Percentiles rank a stretch among this genome's conserved stretches.
Conservation (phyloP, 768 basidiomycete species). For the Boletus reticuloceps region DNA sequence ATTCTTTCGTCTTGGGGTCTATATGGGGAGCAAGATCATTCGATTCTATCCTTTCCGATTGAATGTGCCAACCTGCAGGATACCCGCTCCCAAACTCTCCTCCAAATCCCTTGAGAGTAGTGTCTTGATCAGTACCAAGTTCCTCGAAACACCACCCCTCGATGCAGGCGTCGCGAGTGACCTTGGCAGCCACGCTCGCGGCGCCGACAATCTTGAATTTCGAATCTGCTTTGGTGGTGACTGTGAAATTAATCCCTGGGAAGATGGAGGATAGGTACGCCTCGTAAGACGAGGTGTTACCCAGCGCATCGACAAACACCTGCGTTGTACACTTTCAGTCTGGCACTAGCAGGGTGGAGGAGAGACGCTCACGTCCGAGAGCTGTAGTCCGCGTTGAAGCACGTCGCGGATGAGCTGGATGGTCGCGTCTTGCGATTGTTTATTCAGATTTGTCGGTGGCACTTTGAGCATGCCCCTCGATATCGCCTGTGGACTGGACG, state of each 20-base stretch:
- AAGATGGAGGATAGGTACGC: constrained; percentile 77
- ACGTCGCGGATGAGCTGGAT: constrained; percentile 84
- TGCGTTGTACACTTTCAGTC: constrained; percentile 26
- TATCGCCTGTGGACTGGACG: constrained; percentile 80
- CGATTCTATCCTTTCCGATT: not conserved
- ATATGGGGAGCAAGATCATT: not conserved
- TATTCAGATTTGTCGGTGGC: constrained; percentile 83
- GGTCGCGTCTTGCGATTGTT: constrained; percentile 87
- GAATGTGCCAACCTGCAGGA: constrained; percentile 64
- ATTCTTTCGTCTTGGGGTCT: constrained; percentile 93
- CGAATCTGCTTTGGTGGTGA: constrained; percentile 91
- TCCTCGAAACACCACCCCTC: constrained; percentile 85
- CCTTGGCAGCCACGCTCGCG: constrained; percentile 97
- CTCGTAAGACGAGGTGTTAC: constrained; percentile 83
- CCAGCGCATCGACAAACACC: constrained; percentile 95
- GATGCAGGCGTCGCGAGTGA: constrained; percentile 88
- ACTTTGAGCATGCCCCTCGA: constrained; percentile 86
- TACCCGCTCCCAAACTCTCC: constrained; percentile 77
- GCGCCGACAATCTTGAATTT: constrained; percentile 96
- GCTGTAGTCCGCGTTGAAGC: constrained; percentile 71
- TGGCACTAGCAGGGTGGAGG: not conserved
- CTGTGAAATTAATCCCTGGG: constrained; percentile 83
- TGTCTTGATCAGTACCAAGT: constrained; percentile 22
- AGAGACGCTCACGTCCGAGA: constrained; percentile 61
- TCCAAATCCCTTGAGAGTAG: constrained; percentile 27